A percentile compares a stretch with the other conserved stretches of the same genome.
Conservation (phyloP, 345 rosid genomes). For the Pistacia vera region DNA sequence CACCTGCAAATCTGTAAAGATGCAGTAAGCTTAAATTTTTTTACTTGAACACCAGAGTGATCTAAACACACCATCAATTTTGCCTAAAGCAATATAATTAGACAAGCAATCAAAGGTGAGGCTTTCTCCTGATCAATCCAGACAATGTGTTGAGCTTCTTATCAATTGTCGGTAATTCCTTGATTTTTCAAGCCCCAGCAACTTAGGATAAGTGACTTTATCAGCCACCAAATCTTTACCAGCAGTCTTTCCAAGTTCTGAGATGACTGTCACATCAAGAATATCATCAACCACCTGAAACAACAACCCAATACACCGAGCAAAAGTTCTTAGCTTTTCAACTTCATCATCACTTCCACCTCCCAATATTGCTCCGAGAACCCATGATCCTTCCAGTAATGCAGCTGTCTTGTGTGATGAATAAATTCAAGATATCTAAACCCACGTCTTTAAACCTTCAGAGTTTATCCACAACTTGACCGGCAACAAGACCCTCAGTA, state of each 20-base stretch:
- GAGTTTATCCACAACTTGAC: conserved; percentile 82
- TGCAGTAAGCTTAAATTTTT: conserved; percentile 2
- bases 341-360: conserved; percentile 74
- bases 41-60: neutral
- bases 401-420: conserved; percentile 90
- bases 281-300: conserved; percentile 97
- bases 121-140: conserved; percentile 71
- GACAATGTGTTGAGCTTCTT: conserved; percentile 63
- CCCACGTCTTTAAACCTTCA: conserved; percentile 65
- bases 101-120: conserved; percentile 88
- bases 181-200: conserved; percentile 82
- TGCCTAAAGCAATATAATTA: conserved; percentile 84
- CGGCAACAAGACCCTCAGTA: conserved; percentile 74
- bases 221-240: conserved; percentile 94
- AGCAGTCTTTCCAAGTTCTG: conserved; percentile 85
- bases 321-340: conserved; percentile 72
- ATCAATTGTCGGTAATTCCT: conserved; percentile 61
- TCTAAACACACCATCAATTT: conserved; percentile 34
- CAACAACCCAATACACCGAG: conserved; percentile 72
- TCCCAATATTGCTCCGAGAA: conserved; percentile 77
- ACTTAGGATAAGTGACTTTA: conserved; percentile 77
- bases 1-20: neutral
- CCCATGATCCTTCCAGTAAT: conserved; percentile 76
- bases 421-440: conserved; percentile 74
- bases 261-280: conserved; percentile 90